Conservation (phyloP, 2,329 filamentous ascomycete species). For the Colletotrichum limetticola region DNA sequence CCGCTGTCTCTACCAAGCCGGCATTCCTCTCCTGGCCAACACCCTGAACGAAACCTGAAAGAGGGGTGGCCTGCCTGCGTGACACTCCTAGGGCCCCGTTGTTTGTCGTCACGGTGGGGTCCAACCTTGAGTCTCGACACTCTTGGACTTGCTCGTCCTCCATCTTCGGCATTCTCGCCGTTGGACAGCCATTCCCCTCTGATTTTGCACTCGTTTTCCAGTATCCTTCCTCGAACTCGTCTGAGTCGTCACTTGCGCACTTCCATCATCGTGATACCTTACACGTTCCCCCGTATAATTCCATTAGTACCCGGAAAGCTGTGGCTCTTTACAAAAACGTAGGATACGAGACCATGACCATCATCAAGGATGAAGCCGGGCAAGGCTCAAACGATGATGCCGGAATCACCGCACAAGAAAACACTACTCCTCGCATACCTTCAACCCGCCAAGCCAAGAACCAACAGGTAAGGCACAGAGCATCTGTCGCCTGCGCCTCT, state of each 20-base stretch:
- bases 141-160: background rate
- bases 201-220: background rate
- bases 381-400: slow-evolving; percentile 35
- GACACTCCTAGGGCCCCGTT: slow-evolving; percentile 20
- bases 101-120: slow-evolving; percentile 17
- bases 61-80: slow-evolving; percentile 14
- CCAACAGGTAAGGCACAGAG: slow-evolving; percentile 55
- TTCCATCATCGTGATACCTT: background rate
- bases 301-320: background rate
- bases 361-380: background rate
- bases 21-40: background rate
- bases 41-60: slow-evolving; percentile 12
- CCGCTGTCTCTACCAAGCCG: slow-evolving; percentile 3
- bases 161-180: background rate
- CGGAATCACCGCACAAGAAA: slow-evolving; percentile 47
- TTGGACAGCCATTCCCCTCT: background rate
- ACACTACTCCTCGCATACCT: slow-evolving; percentile 44
- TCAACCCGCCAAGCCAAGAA: slow-evolving; percentile 44
- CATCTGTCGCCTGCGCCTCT: slow-evolving; percentile 65
- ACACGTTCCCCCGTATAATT: no score
- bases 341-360: background rate
- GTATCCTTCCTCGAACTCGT: background rate
- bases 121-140: background rate
- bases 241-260: background rate
- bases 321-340: background rate